A percentile compares a stretch with the other conserved stretches of the same genome.
Evolutionary conservation across 164 flowering plant species (phyloP).

Genomic region (Stephania cephalantha): DNA sequence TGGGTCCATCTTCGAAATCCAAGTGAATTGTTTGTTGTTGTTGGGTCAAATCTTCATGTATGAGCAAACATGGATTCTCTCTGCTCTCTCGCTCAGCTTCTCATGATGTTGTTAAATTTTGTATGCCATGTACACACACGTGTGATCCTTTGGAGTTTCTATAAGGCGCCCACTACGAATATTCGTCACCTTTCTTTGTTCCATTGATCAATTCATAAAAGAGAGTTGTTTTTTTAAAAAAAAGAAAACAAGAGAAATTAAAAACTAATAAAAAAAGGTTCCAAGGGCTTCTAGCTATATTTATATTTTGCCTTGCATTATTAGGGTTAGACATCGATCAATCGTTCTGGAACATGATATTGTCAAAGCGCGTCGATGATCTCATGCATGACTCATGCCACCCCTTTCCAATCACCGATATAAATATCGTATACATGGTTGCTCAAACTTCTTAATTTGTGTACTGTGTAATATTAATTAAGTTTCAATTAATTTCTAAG

Average conservation of each 20-base stretch:
- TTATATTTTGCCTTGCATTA: not conserved
- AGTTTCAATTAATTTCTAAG: no score
- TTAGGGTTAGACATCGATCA: not conserved
- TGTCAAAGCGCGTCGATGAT: not conserved
- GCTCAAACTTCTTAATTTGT: no score
- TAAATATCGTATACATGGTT: no score
- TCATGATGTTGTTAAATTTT: not conserved
- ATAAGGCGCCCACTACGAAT: not conserved
- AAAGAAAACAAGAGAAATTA: no score
- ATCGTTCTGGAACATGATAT: not conserved
- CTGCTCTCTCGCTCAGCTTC: not conserved
- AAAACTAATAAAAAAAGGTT: not conserved
- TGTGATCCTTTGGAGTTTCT: not conserved
- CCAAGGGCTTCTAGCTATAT: not conserved
- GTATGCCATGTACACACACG: not conserved
- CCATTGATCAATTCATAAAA: not conserved
- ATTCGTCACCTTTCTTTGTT: not conserved
- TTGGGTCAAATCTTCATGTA: not conserved
- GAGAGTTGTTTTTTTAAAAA: no score
- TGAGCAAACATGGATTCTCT: not conserved
- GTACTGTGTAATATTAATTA: no score
- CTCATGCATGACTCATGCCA: not conserved
- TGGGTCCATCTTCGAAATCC: not conserved
- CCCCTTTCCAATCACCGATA: not conserved
- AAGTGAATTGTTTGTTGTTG: not conserved